A percentile compares a stretch with the other conserved stretches of the same genome.
These are phyloP conservation scores for Alternaria sp. DNA, from an alignment of 2,329 filamentous ascomycete genomes.

Conservation along the genomic window DNA sequence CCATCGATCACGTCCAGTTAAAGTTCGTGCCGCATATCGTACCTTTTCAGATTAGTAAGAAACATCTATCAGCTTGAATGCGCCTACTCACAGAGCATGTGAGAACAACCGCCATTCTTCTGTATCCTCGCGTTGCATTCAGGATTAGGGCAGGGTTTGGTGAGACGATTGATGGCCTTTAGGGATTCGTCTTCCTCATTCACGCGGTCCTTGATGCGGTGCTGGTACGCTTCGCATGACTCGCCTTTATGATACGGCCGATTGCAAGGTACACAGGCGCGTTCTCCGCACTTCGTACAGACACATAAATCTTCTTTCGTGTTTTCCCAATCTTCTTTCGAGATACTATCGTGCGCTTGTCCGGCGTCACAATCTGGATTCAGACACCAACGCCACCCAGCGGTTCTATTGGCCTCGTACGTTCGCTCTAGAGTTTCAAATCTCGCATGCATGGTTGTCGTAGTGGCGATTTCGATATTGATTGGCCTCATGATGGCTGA, in stretches of 20 bases:
- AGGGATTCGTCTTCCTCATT: background rate
- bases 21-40: too few relatives aligned
- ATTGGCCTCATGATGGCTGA: background rate
- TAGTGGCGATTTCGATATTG: background rate
- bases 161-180: rapidly evolving
- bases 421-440: background rate
- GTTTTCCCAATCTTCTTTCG: too few relatives aligned
- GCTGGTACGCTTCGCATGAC: background rate
- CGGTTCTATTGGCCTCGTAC: background rate
- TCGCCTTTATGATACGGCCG: background rate
- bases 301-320: too few relatives aligned
- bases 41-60: background rate
- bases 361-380: background rate
- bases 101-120: rapidly evolving
- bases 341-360: background rate
- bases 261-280: background rate
- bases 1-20: too few relatives aligned
- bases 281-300: background rate
- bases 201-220: background rate
- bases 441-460: background rate
- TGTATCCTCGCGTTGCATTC: background rate
- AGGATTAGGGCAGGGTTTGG: background rate
- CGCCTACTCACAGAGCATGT: background rate
- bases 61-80: background rate
- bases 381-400: background rate